phyloP scores from a whole-genome alignment of 371 early-diverging fungal genomes.

The Saksenaea vasiformis region DNA sequence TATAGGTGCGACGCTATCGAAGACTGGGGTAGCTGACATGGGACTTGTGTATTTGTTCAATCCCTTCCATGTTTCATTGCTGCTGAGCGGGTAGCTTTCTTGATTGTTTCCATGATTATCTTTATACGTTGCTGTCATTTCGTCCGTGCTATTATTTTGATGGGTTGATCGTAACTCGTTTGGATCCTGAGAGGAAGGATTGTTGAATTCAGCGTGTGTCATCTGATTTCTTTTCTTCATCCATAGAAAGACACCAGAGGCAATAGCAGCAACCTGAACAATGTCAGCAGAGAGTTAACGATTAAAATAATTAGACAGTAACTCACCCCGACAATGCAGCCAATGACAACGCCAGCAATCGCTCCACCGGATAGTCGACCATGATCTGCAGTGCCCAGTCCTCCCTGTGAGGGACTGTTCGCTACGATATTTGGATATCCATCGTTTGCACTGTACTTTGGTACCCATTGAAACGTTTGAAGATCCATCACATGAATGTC shows the following conservation, averaged over 20 bases:
- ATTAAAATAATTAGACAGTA: not conserved
- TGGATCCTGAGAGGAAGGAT: not conserved
- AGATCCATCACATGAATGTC: slow-evolving; percentile 17
- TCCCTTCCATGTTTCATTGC: not conserved
- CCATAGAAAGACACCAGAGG: not conserved
- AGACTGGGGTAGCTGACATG: not conserved
- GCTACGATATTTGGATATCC: not conserved
- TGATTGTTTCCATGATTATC: not conserved
- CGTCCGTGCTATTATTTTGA: not conserved
- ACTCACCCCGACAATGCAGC: not conserved
- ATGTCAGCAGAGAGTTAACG: not conserved
- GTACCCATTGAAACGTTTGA: slow-evolving; percentile 10
- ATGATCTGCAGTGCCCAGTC: not conserved
- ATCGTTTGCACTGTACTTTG: slow-evolving; percentile 15
- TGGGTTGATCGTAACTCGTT: too few species aligned
- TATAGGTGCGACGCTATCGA: not conserved
- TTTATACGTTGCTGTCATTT: not conserved
- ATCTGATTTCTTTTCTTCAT: not conserved
- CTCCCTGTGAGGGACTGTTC: not conserved
- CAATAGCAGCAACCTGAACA: not conserved
- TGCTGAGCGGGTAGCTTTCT: not conserved
- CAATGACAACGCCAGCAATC: not conserved
- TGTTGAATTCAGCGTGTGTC: not conserved
- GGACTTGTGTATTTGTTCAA: not conserved
- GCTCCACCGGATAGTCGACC: not conserved